Evolutionary conservation across 1,139 yeast species (phyloP), one percentile per base, ranked within the genome.

Genomic region (Geotrichum macrosporum): DNA sequence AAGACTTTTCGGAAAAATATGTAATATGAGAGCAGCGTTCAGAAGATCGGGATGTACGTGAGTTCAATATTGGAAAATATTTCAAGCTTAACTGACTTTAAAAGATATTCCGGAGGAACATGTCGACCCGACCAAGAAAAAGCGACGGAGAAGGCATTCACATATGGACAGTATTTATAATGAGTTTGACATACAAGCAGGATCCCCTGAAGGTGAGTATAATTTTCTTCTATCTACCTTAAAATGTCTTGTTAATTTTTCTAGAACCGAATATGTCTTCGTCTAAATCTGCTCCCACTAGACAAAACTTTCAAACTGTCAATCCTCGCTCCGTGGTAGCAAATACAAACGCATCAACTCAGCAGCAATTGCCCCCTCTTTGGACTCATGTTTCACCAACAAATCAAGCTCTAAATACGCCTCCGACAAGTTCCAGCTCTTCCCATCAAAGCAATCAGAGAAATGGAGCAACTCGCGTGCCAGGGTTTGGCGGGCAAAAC

Each of bases 1-100:
- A 22, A 31, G 51, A 6, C 31, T 48, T 1, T 48, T 48, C 35
- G 51, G 51, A 2, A 48, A 48, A 21, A 48, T 48, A n/a, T 48
- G 51, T 41, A 48, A 48, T 35, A 48, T 48, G 51, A 16, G 48
- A 19, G 51, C 51, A 5, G 51, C 51, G 9, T 48, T 34, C 34
- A 34, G 47, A 30, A 19, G 48, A 29, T 39, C 47, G 2, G 46
- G 39, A 18, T 27, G 46, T 30, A 22, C 10, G 21, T 33, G 16
- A 9, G 12, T 18, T 16, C 16, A 18, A 6, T 18, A 4, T 20
- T 20, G 21, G 16, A 6, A 21, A n/a, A n/a, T n/a, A n/a, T n/a
- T n/a, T n/a, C n/a, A n/a, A n/a, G n/a, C n/a, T n/a, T n/a, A n/a
- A n/a, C n/a, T n/a, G n/a, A 35, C 12, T 35, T 16, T 6, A 5